These are phyloP conservation scores for Leccinum ochraceum DNA, from an alignment of 768 basidiomycete genomes.

Conservation along the genomic window DNA sequence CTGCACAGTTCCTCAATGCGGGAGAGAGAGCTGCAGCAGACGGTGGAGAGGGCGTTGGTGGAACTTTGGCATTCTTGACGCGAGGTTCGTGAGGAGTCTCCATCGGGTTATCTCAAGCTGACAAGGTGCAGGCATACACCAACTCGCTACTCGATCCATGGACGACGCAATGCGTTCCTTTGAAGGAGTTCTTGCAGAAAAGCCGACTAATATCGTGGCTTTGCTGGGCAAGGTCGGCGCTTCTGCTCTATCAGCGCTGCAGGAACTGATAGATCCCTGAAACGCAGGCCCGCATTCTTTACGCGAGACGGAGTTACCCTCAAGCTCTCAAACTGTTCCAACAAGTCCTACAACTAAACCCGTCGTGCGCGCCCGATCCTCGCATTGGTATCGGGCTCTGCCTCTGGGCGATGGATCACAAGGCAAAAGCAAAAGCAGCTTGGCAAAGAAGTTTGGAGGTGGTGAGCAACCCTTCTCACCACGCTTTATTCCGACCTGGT, in stretches of 20 bases:
- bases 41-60: slow-evolving; percentile 57
- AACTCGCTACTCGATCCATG: slow-evolving; percentile 76
- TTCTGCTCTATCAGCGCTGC: background rate
- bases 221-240: slow-evolving; percentile 75
- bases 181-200: slow-evolving; percentile 72
- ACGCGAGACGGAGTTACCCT: slow-evolving; percentile 72
- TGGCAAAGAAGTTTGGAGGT: slow-evolving; percentile 91
- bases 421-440: slow-evolving; percentile 77
- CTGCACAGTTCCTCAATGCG: slow-evolving; percentile 66
- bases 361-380: slow-evolving; percentile 85
- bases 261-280: slow-evolving; percentile 2
- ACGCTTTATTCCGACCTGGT: background rate
- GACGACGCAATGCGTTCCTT: slow-evolving; percentile 83
- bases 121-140: slow-evolving; percentile 64
- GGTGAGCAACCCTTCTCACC: slow-evolving; percentile 46
- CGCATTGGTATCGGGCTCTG: slow-evolving; percentile 95
- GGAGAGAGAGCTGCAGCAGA: slow-evolving; percentile 56
- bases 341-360: slow-evolving; percentile 74
- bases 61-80: slow-evolving; percentile 61
- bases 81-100: slow-evolving; percentile 52
- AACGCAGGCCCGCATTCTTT: slow-evolving; percentile 77
- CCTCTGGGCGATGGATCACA: slow-evolving; percentile 86
- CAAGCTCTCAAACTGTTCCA: slow-evolving; percentile 87
- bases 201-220: slow-evolving; percentile 86
- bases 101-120: background rate